Percentiles rank a stretch among this genome's conserved stretches.
Evolutionary conservation across 208 protist genomes (phyloP).

Genomic region (Vickermania spadyakhi): DNA sequence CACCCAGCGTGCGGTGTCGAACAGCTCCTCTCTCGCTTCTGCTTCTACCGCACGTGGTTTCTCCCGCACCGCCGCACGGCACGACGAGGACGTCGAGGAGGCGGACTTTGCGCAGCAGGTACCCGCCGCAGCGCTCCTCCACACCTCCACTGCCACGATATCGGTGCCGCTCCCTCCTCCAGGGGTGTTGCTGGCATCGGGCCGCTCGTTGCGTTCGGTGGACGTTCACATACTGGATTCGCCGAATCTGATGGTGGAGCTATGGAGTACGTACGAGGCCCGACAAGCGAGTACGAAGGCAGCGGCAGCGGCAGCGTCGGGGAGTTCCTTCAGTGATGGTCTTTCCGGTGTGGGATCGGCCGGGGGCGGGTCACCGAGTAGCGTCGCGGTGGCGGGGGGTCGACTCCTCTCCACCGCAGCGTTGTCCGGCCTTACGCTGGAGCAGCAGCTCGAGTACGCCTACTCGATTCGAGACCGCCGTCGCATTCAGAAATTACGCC

Average conservation of each 20-base stretch:
- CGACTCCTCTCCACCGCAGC: not conserved
- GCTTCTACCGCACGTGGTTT: not conserved
- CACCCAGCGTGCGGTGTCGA: too few relatives aligned
- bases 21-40: not conserved
- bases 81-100: not conserved
- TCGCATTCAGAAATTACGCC: constrained; percentile 19
- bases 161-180: not conserved
- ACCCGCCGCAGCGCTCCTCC: not conserved
- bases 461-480: constrained; percentile 8
- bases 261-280: not conserved
- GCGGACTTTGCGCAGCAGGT: not conserved
- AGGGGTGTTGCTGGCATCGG: not conserved
- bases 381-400: not conserved
- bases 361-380: not conserved
- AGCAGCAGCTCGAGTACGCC: constrained; percentile 26
- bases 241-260: constrained; percentile 4
- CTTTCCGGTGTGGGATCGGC: constrained; percentile 1
- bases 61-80: not conserved
- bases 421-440: constrained; percentile 6
- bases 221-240: constrained; percentile 2
- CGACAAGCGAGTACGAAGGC: not conserved
- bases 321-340: not conserved
- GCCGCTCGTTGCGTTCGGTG: not conserved
- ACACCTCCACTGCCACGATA: not conserved
- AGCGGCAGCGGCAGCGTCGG: not conserved